Evolutionary conservation across 2,329 filamentous ascomycete genomes (phyloP).

Genomic region (Dothideomycetidae sp.): DNA sequence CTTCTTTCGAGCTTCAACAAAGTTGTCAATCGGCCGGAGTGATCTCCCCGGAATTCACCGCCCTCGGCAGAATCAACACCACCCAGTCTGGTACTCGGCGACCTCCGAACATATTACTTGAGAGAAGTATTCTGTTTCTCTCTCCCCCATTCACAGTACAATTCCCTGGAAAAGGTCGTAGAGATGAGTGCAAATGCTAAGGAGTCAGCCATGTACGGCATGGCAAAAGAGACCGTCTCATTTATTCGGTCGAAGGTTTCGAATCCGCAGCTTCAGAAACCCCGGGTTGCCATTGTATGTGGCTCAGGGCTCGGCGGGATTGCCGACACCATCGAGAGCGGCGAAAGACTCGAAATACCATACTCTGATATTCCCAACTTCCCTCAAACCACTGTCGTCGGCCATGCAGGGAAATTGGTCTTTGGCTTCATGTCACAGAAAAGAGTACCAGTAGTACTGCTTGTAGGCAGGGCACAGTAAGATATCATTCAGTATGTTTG

Average conservation of each 20-base stretch:
- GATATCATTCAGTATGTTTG: constrained; percentile 19
- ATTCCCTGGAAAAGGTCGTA: background rate
- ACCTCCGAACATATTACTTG: background rate
- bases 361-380: constrained; percentile 49
- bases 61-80: background rate
- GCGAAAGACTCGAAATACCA: constrained; percentile 38
- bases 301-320: constrained; percentile 50
- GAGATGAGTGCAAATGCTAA: background rate
- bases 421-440: constrained; percentile 44
- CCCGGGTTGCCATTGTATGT: constrained; percentile 49
- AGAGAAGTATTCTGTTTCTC: too few species aligned
- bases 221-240: constrained; percentile 35
- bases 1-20: too few species aligned
- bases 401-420: constrained; percentile 51
- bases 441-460: constrained; percentile 43
- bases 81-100: background rate
- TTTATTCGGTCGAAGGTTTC: constrained; percentile 39
- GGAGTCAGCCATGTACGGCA: constrained; percentile 23
- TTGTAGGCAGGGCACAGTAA: constrained; percentile 52
- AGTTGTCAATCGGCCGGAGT: too few species aligned
- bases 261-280: constrained; percentile 30
- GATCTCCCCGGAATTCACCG: background rate
- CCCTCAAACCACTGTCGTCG: constrained; percentile 39
- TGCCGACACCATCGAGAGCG: constrained; percentile 39
- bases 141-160: background rate